These are phyloP conservation scores for Raffaelea arxii DNA, from an alignment of 2,329 filamentous ascomycete species.

Conservation along the genomic window DNA sequence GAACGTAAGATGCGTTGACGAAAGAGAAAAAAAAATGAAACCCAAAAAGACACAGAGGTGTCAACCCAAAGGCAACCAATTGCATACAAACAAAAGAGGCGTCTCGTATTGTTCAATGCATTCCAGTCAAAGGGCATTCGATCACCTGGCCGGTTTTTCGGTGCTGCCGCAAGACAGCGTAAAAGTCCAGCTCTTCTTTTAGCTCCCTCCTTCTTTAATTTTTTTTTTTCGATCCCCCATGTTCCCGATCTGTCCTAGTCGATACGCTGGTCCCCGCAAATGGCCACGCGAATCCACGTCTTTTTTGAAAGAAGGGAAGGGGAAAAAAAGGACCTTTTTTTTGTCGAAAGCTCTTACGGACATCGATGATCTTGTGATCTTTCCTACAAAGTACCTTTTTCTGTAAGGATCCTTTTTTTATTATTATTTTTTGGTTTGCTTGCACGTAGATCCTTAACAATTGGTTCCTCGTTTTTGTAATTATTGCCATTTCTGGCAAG, in stretches of 20 bases:
- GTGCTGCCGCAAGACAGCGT: neutral
- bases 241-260: neutral
- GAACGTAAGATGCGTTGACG: too few species aligned
- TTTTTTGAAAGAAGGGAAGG: neutral
- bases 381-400: neutral
- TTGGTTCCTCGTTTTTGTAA: too few species aligned
- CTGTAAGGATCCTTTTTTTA: neutral
- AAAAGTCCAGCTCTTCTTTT: too few species aligned
- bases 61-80: too few species aligned
- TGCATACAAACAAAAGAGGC: neutral
- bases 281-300: neutral
- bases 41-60: too few species aligned
- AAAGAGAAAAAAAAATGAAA: too few species aligned
- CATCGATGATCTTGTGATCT: neutral
- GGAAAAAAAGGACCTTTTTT: too few species aligned
- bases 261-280: neutral
- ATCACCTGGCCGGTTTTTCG: neutral
- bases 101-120: neutral
- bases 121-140: neutral
- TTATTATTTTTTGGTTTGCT: neutral
- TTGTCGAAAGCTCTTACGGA: neutral
- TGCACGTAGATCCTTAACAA: too few species aligned
- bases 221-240: neutral
- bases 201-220: too few species aligned
- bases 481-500: too few species aligned